Evolutionary conservation across 106 monocot genomes (phyloP).

Genomic region (Gastrodia elata): DNA sequence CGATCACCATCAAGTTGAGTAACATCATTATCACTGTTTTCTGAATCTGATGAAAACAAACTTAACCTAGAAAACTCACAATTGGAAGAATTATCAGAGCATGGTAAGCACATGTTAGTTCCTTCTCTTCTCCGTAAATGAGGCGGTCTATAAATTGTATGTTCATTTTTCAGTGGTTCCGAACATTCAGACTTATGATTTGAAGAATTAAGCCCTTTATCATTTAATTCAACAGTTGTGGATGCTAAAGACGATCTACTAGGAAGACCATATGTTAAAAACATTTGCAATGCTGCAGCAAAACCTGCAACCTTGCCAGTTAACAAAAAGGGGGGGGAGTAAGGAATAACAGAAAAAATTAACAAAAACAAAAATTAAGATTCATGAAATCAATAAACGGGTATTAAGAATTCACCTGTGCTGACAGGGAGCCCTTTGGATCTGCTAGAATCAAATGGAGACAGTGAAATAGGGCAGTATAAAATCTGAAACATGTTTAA

Average conservation of each 20-base stretch:
- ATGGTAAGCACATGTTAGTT: constrained; percentile 8
- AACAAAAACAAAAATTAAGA: not conserved
- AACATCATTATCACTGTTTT: constrained; percentile 81
- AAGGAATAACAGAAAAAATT: not conserved
- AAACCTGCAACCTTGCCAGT: constrained; percentile 69
- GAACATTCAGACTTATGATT: constrained; percentile 18
- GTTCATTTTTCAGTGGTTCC: constrained; percentile 24
- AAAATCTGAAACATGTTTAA: constrained; percentile 48
- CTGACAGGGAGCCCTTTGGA: constrained; percentile 73
- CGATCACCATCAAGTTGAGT: constrained; percentile 43
- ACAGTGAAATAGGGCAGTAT: constrained; percentile 60
- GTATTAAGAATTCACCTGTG: constrained; percentile 48
- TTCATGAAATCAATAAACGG: not conserved
- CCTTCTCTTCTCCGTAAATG: constrained; percentile 60
- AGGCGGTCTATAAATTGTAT: constrained; percentile 58
- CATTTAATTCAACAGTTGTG: constrained; percentile 22
- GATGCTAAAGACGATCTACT: constrained; percentile 18
- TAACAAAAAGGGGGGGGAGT: constrained; percentile 11
- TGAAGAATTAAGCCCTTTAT: constrained; percentile 17
- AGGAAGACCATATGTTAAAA: constrained; percentile 66
- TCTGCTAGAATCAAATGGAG: constrained; percentile 74
- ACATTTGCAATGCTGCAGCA: constrained; percentile 63
- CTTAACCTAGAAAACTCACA: constrained; percentile 38
- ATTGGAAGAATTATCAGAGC: constrained; percentile 31
- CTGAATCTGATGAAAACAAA: constrained; percentile 85